Conservation (phyloP, 2,329 filamentous ascomycete genomes). For the Balansia obtecta region DNA sequence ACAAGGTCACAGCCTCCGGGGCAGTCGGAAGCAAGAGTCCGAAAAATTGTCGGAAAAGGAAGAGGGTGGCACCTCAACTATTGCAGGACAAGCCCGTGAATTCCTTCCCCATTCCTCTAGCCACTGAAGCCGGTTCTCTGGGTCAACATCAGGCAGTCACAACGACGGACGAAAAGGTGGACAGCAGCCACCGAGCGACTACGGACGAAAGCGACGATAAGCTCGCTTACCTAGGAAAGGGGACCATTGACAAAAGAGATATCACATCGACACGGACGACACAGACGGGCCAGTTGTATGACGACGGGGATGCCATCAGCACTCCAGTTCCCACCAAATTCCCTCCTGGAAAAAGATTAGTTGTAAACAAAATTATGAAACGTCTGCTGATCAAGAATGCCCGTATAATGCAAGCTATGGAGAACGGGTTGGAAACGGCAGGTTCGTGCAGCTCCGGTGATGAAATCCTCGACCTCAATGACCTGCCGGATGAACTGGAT, state of each 20-base stretch:
- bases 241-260: slow-evolving; percentile 13
- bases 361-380: slow-evolving; percentile 29
- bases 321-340: slow-evolving; percentile 15
- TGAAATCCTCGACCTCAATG: slow-evolving; percentile 31
- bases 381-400: slow-evolving; percentile 23
- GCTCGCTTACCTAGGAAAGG: slow-evolving; percentile 24
- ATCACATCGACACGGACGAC: slow-evolving; percentile 13
- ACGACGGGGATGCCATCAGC: slow-evolving; percentile 15
- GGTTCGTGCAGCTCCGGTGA: slow-evolving; percentile 15
- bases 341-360: slow-evolving; percentile 31
- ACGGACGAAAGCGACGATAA: slow-evolving; percentile 12
- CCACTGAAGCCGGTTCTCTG: slow-evolving; percentile 6
- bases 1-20: not conserved
- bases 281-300: slow-evolving; percentile 14
- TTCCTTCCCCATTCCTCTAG: slow-evolving; percentile 1
- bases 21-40: slow-evolving; percentile 6
- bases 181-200: not conserved
- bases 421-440: not conserved
- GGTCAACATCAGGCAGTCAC: not conserved
- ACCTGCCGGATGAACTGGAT: slow-evolving; percentile 27
- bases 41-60: slow-evolving; percentile 16
- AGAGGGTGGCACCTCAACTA: slow-evolving; percentile 14
- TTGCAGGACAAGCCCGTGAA: slow-evolving; percentile 8
- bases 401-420: slow-evolving; percentile 2
- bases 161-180: too few species aligned